These are phyloP conservation scores for Phytophthora agathidicida DNA, from an alignment of 352 stramenopile genomes.

Conservation along the genomic window DNA sequence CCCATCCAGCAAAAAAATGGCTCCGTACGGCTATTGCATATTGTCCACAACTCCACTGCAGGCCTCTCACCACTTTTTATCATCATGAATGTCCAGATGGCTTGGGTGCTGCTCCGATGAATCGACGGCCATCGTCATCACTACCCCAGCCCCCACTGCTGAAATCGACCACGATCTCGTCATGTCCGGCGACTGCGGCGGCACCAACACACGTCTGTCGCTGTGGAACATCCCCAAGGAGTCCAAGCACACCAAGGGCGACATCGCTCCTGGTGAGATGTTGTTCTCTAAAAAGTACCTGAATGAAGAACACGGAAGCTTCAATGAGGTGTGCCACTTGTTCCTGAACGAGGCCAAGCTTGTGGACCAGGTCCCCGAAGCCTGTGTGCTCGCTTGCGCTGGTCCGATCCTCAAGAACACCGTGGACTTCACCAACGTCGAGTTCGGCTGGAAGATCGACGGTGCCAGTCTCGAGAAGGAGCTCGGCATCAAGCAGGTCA, in stretches of 20 bases:
- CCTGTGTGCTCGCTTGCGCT: constrained; percentile 69
- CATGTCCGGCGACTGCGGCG: constrained; percentile 93
- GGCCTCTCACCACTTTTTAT: too few species aligned
- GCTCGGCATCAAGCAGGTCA: constrained; percentile 79
- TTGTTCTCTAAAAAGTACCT: constrained; percentile 83
- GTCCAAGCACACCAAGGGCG: constrained; percentile 40
- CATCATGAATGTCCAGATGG: constrained; percentile 1
- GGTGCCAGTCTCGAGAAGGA: constrained; percentile 62
- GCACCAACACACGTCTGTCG: constrained; percentile 95
- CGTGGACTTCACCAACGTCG: constrained; percentile 92
- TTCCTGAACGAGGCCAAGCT: constrained; percentile 92
- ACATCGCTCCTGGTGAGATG: constrained; percentile 67
- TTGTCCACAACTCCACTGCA: too few species aligned
- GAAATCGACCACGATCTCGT: constrained; percentile 40
- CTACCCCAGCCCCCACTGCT: not conserved
- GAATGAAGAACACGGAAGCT: constrained; percentile 75
- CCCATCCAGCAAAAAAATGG: not conserved
- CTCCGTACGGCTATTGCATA: constrained; percentile 3
- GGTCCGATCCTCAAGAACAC: constrained; percentile 75
- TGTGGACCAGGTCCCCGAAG: constrained; percentile 47
- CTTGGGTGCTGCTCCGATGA: constrained; percentile 18
- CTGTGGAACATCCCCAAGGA: constrained; percentile 70
- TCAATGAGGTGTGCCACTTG: constrained; percentile 83
- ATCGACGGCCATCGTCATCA: constrained; percentile 1
- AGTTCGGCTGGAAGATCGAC: constrained; percentile 87